Base-by-base conservation (phyloP, 441 rosid genomes). In the Gossypium gossypioides region DNA sequence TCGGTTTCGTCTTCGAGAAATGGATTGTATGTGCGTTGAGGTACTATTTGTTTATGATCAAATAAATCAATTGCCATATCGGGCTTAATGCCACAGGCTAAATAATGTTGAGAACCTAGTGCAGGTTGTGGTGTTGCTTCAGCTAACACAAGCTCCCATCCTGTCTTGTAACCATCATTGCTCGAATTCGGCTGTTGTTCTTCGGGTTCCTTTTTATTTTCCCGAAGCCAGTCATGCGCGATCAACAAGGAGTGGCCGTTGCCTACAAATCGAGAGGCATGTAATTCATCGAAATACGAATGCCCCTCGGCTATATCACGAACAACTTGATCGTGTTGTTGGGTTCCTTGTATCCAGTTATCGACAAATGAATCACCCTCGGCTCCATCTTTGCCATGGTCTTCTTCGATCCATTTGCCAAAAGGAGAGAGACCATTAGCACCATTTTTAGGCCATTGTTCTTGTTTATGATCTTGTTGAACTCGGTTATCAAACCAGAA, bases 81-180 rank as follows among this genome's bases (percentile, higher is more conserved):
- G 73, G 80, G 40, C 52, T 64, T 24, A 74, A 54, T n/a, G 59
- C 76, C 78, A 71, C 67, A 0, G 80, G 50, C 10, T 63, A 55
- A 61, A 13, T 62, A 61, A 13, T 62, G 48, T 3, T 60, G 21
- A 25, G 16, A 73, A 25, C 40, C 72, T 74, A 80, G 74, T 58
- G 32, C 29, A 65, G 68, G 76, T 68, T 50, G 78, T 21, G 27
- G 58, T 34, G 83, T 76, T 6, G 75, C 71, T 78, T 77, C 87
- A 32, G 73, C 83, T 42, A 87, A 48, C 69, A 75, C 91, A 69
- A 82, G 75, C 78, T 86, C 91, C 98, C 95, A 88, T n/a, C 81
- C 55, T 37, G 52, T 65, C 57, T 27, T 25, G 18, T 18, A 40
- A 3, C 19, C 21, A 55, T 34, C 59, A 32, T 32, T 32, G 44